Conservation (phyloP, 176 grass and related monocot genomes). For the Raddia distichophylla region DNA sequence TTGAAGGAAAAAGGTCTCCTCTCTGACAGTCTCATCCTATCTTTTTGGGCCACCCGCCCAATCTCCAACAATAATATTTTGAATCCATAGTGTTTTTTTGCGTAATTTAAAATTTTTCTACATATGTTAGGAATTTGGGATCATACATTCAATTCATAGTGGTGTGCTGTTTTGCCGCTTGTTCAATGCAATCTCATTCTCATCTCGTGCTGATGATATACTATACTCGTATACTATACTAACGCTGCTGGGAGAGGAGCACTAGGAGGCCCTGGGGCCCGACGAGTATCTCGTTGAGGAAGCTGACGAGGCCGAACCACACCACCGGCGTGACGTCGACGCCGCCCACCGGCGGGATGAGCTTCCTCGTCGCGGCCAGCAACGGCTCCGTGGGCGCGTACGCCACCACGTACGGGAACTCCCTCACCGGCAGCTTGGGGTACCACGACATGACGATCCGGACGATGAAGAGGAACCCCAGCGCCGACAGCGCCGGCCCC, state of each 20-base stretch:
- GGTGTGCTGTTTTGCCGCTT: too few species aligned
- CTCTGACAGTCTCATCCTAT: too few species aligned
- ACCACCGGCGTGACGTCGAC: conserved; percentile 94
- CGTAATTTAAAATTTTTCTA: too few species aligned
- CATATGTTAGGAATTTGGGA: too few species aligned
- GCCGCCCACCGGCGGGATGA: conserved; percentile 88
- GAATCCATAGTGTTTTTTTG: too few species aligned
- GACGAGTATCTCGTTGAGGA: conserved; percentile 88
- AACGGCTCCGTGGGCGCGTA: conserved; percentile 90
- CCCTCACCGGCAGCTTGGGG: conserved; percentile 67
- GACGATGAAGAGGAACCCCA: conserved; percentile 78
- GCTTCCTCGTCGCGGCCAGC: conserved; percentile 60
- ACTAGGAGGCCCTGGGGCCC: conserved; percentile 82
- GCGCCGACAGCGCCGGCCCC: conserved; percentile 74
- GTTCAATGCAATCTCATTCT: too few species aligned
- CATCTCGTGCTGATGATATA: too few species aligned
- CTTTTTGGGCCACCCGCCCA: too few species aligned
- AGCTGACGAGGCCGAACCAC: conserved; percentile 96
- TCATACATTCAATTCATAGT: too few species aligned
- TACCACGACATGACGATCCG: conserved; percentile 99
- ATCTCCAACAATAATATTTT: too few species aligned
- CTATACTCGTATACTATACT: neutral
- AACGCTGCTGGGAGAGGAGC: conserved; percentile 73
- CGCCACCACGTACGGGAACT: conserved; percentile 89
- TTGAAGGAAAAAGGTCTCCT: too few species aligned